Base-by-base conservation (phyloP, 1,284 basidiomycete species). In the Trametes sp. region DNA sequence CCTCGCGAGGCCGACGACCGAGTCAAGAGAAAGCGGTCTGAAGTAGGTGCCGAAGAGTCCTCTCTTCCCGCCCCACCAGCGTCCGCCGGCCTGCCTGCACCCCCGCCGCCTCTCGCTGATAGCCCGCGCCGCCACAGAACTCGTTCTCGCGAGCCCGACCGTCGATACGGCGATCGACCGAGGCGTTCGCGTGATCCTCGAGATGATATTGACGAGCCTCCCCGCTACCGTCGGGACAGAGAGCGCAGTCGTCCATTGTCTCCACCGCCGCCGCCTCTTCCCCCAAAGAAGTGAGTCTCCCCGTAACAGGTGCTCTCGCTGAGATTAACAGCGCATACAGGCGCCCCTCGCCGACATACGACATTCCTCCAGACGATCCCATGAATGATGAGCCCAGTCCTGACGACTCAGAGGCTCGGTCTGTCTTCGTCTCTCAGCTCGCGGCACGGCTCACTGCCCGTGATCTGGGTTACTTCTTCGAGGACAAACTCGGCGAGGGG, bases 401-500 rank as follows among this genome's bases (percentile, higher is more conserved):
- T 76, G 92, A 94, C 74, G 95, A 95, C 76, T 95, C 92, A 63
- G 96, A 98, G 85, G 89, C 92, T 74, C 93, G 98, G 77, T 98
- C 97, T 70, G 94, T 98, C 69, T 99, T 99, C 80, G 96, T 98
- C 76, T 96, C 96, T 72, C 97, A 98, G 81, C 89, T 99, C 74
- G 94, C 97, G 70, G 94, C 95, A 61, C 89, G 95, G 73, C 89
- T 98, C 75, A 97, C 95, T 62, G 95, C 96, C 73, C 87, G 94
- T 74, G 97, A 99, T 82, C 83, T 99, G 76, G 96, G 96, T 66
- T 94, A 97, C 79, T 99, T 99, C 83, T 98, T 99, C 75, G 97
- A 98, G 83, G 94, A 98, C 76, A 96, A 95, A 76, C 84, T 98
- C 35, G 96, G 96, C 28, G 92, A 94, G 77, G 90, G 90, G 46